Conservation (phyloP, 2,329 filamentous ascomycete genomes). For the Fusarium decemcellulare region DNA sequence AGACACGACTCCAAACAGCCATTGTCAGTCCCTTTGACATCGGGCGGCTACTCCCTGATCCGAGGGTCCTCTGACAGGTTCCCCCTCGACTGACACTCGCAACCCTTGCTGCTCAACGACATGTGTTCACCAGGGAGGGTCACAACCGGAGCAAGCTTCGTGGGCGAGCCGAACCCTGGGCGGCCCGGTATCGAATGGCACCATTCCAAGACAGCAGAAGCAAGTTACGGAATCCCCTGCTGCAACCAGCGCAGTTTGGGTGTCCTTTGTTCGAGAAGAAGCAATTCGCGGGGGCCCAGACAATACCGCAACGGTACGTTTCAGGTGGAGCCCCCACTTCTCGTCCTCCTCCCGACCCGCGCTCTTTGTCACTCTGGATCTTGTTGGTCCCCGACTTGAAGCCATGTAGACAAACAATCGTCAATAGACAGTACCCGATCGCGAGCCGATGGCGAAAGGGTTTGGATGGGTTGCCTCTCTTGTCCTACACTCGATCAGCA, state of each 20-base stretch:
- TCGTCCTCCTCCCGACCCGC: constrained; percentile 12
- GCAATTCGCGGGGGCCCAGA: constrained; percentile 40
- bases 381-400: constrained; percentile 5
- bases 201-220: constrained; percentile 38
- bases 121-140: constrained; percentile 1
- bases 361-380: constrained; percentile 22
- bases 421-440: not conserved
- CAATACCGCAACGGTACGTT: constrained; percentile 40
- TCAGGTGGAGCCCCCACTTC: constrained; percentile 40
- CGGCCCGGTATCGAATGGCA: constrained; percentile 38
- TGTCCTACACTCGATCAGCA: not conserved
- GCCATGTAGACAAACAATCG: not conserved
- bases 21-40: constrained; percentile 16
- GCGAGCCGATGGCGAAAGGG: constrained; percentile 1
- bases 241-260: constrained; percentile 37
- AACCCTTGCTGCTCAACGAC: constrained; percentile 12
- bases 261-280: constrained; percentile 29
- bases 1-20: not conserved
- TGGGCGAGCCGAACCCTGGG: constrained; percentile 9
- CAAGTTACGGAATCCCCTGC: constrained; percentile 38
- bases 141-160: constrained; percentile 15
- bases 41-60: constrained; percentile 30
- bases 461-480: not conserved
- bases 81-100: constrained; percentile 16
- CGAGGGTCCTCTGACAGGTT: constrained; percentile 18